Percentiles rank a stretch among this genome's conserved stretches.
phyloP scores from a whole-genome alignment of 352 stramenopile genomes.

The Globisporangium okanoganense region DNA sequence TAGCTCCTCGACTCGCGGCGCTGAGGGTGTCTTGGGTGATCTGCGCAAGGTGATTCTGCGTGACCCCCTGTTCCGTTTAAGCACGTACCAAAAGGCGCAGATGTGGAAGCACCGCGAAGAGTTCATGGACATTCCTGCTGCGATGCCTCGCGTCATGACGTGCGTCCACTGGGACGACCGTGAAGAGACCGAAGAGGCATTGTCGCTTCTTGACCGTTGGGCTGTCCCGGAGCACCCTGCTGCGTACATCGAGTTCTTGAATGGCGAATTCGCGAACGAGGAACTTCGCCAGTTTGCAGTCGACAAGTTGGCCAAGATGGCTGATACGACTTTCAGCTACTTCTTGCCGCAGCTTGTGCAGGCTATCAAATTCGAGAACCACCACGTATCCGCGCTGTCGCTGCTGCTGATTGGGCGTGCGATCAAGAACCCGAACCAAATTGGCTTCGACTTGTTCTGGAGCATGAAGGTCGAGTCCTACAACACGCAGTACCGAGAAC shows the following conservation, averaged over 20 bases:
- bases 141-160: conserved; percentile 73
- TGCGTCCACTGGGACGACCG: conserved; percentile 80
- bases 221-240: conserved; percentile 64
- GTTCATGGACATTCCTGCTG: conserved; percentile 67
- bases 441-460: conserved; percentile 90
- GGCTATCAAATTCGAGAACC: conserved; percentile 88
- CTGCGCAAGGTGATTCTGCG: conserved; percentile 77
- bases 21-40: conserved; percentile 50
- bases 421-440: conserved; percentile 85
- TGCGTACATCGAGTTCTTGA: conserved; percentile 82
- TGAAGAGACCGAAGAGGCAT: conserved; percentile 61
- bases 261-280: conserved; percentile 76
- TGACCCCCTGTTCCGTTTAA: conserved; percentile 79
- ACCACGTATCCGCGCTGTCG: conserved; percentile 70
- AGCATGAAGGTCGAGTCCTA: conserved; percentile 87
- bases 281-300: conserved; percentile 75
- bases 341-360: conserved; percentile 88
- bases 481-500: conserved; percentile 73
- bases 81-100: conserved; percentile 78
- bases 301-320: conserved; percentile 72
- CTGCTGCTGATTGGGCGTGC: conserved; percentile 85
- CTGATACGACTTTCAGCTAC: conserved; percentile 85
- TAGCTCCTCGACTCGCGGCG: conserved; percentile 35
- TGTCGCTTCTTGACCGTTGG: conserved; percentile 71
- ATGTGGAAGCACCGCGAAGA: conserved; percentile 81